These are phyloP conservation scores for Guillardia theta DNA, from an alignment of 78 protist species.

Conservation along the genomic window DNA sequence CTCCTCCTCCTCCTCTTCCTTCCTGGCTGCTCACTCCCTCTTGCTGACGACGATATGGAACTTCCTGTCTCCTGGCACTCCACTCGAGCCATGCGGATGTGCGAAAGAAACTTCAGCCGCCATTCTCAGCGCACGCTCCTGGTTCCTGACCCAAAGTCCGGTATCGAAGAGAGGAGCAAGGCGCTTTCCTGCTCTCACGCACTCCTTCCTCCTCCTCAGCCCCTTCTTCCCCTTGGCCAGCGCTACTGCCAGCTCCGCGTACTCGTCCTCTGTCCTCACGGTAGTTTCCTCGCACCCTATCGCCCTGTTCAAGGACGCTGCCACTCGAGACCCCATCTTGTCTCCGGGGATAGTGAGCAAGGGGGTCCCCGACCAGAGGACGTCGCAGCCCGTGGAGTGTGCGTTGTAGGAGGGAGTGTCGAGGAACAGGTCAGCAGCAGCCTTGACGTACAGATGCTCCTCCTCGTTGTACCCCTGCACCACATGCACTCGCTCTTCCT, in stretches of 20 bases:
- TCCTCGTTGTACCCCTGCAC: background rate
- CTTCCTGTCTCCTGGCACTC: background rate
- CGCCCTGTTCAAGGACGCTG: background rate
- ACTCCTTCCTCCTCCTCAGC: background rate
- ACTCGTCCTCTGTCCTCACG: background rate
- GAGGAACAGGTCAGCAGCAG: conserved; percentile 15
- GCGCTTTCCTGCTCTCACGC: background rate
- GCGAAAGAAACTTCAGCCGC: background rate
- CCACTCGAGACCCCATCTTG: background rate
- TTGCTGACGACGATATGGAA: background rate
- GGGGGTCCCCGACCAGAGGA: background rate
- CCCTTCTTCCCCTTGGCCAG: background rate
- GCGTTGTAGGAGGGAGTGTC: conserved; percentile 46
- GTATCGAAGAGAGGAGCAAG: background rate
- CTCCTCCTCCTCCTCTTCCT: background rate
- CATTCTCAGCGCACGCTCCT: background rate
- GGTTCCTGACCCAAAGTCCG: background rate
- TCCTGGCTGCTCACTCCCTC: background rate
- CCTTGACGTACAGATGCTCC: conserved; percentile 11
- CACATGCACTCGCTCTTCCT: background rate
- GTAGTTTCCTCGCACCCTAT: background rate
- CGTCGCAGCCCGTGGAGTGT: conserved; percentile 29
- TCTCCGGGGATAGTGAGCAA: background rate
- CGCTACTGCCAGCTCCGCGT: background rate
- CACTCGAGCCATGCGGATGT: background rate